phyloP scores from a whole-genome alignment of 106 monocot genomes.

The Allium fistulosum region DNA sequence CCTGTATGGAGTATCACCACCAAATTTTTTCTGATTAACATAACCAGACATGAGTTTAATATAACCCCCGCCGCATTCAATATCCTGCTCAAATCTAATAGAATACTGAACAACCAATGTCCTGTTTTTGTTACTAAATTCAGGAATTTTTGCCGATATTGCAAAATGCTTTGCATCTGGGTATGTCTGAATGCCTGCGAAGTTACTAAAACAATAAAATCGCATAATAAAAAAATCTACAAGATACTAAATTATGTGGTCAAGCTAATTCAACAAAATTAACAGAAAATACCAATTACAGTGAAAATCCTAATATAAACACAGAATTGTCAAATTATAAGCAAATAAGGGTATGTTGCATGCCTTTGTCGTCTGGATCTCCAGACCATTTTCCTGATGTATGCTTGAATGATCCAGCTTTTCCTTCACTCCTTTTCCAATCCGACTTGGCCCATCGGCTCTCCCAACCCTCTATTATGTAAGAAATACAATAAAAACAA shows the following conservation, averaged over 20 bases:
- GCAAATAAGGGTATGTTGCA: neutral
- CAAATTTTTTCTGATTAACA: conserved; percentile 96
- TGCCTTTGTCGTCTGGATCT: conserved; percentile 98
- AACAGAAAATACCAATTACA: too few species aligned
- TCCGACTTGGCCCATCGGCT: conserved; percentile 89
- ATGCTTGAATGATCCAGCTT: conserved; percentile 92
- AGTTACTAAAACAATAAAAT: neutral
- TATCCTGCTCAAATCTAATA: conserved; percentile 93
- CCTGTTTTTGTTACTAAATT: conserved; percentile 77
- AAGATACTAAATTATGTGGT: too few species aligned
- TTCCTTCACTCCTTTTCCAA: conserved; percentile 98
- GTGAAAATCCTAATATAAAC: neutral
- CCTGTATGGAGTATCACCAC: conserved; percentile 98
- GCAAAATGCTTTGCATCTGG: conserved; percentile 80
- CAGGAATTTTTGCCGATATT: conserved; percentile 85
- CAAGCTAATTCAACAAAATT: too few species aligned
- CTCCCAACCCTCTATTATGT: conserved; percentile 73
- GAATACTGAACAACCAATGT: conserved; percentile 90
- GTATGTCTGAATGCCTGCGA: conserved; percentile 75
- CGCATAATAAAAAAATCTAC: too few species aligned
- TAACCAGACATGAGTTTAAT: conserved; percentile 94
- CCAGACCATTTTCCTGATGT: conserved; percentile 89
- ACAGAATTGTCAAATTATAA: neutral
- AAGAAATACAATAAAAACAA: neutral
- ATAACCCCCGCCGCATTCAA: conserved; percentile 97